Conservation (phyloP, 805 yeast genomes). For the Cyberlindnera mississippiensis region DNA sequence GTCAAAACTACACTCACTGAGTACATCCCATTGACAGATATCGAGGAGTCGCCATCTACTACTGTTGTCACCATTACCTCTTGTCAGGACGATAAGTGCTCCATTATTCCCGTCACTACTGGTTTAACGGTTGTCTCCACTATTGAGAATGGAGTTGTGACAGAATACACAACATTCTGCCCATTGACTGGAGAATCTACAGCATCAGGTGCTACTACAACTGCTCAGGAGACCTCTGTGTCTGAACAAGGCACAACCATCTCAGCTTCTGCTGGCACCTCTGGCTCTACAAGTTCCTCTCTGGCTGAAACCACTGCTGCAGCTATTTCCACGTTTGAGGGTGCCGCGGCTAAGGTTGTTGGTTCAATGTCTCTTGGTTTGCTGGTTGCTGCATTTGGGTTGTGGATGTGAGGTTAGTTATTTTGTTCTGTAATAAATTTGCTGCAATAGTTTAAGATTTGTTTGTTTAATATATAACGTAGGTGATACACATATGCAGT, state of each 20-base stretch:
- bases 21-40: conserved; percentile 5
- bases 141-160: conserved; percentile 5
- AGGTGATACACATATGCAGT: too few species aligned
- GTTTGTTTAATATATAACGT: neutral
- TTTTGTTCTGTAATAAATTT: neutral
- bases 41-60: conserved; percentile 10
- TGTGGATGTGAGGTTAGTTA: conserved; percentile 45
- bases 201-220: neutral
- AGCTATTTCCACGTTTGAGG: conserved; percentile 16
- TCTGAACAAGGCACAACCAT: too few species aligned
- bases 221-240: too few species aligned
- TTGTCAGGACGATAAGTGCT: conserved; percentile 12
- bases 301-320: conserved; percentile 3
- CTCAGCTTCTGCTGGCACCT: too few species aligned
- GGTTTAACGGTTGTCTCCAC: conserved; percentile 15
- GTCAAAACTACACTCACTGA: conserved; percentile 3
- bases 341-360: conserved; percentile 72
- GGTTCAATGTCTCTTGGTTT: conserved; percentile 80
- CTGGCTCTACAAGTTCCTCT: neutral
- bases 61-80: conserved; percentile 20
- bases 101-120: conserved; percentile 14
- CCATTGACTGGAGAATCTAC: conserved; percentile 10
- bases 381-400: conserved; percentile 80
- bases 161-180: conserved; percentile 32
- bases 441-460: neutral